These are phyloP conservation scores for Berkeleyomyces rouxiae DNA, from an alignment of 2,329 filamentous ascomycete species.

Conservation along the genomic window DNA sequence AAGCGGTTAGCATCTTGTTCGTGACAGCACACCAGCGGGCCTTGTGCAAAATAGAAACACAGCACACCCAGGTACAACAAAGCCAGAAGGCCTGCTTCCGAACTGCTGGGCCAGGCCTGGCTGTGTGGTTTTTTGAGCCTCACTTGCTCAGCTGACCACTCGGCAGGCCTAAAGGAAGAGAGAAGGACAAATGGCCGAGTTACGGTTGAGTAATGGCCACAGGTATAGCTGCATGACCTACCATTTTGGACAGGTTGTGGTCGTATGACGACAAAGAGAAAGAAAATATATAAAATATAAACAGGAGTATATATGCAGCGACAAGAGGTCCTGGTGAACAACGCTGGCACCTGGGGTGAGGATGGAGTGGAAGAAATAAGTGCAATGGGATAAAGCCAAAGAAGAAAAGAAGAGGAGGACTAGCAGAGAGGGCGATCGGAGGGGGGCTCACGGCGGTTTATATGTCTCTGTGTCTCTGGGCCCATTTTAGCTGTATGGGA, in stretches of 20 bases:
- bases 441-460: conserved; percentile 8
- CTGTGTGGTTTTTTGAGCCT: conserved; percentile 3
- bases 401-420: conserved; percentile 8
- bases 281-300: conserved; percentile 6
- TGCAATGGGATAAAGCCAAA: conserved; percentile 9
- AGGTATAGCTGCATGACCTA: neutral
- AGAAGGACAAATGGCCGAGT: neutral
- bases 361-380: conserved; percentile 3
- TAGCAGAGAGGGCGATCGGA: neutral
- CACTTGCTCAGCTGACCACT: neutral
- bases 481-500: neutral
- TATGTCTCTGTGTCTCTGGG: conserved; percentile 4
- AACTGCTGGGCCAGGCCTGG: neutral
- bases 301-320: neutral
- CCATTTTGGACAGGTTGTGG: conserved; percentile 8
- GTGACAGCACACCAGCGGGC: neutral
- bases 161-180: neutral
- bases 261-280: conserved; percentile 3
- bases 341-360: conserved; percentile 5
- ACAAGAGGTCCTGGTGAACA: conserved; percentile 2
- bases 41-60: neutral
- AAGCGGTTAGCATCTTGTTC: conserved; percentile 6
- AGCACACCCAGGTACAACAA: neutral
- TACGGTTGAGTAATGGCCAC: neutral
- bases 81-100: neutral